phyloP scores from a whole-genome alignment of 2,329 filamentous ascomycete species.

The Monilinia fructicola region DNA sequence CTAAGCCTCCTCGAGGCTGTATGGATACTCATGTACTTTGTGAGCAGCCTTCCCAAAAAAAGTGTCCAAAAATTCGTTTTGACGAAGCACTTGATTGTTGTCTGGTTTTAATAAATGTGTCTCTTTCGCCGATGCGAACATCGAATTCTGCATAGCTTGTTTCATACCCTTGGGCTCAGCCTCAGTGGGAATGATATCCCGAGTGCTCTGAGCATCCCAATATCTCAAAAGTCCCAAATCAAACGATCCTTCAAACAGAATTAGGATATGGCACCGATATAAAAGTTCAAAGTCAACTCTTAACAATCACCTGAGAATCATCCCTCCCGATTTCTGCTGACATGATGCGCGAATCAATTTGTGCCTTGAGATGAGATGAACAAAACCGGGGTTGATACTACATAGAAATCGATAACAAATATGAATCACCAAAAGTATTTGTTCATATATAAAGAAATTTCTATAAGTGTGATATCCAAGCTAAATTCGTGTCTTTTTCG shows the following conservation, averaged over 20 bases:
- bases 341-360: no score
- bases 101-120: no score
- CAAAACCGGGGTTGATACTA: background rate
- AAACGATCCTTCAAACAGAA: background rate
- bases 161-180: background rate
- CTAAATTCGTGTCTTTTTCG: background rate
- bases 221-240: background rate
- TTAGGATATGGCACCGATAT: background rate
- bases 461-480: background rate
- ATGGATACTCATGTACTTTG: no score
- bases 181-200: background rate
- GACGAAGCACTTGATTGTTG: no score
- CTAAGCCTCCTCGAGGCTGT: no score
- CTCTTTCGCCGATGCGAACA: no score
- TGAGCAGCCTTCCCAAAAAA: no score
- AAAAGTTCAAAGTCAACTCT: background rate
- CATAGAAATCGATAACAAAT: background rate
- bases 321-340: background rate
- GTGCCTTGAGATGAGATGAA: background rate
- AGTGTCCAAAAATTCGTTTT: no score
- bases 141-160: no score
- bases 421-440: background rate
- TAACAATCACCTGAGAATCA: background rate
- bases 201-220: background rate
- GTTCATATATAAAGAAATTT: background rate